Evolutionary conservation across 2,329 filamentous ascomycete genomes (phyloP).

Genomic region (Calonectria montana): DNA sequence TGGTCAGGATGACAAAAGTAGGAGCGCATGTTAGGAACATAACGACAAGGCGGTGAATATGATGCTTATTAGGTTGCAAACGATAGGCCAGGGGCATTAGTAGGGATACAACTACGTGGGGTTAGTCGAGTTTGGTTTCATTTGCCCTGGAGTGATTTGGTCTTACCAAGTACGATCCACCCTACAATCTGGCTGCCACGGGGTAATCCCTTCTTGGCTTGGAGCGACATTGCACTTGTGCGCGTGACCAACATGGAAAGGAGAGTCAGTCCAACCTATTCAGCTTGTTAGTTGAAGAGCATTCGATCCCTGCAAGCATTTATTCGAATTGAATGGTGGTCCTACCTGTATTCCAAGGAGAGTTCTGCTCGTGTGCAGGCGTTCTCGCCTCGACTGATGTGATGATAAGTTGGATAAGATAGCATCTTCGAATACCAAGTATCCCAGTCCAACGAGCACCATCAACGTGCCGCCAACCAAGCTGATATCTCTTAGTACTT

Average conservation of each 20-base stretch:
- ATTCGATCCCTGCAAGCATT: neutral
- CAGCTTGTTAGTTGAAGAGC: slow-evolving; percentile 17
- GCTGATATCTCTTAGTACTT: slow-evolving; percentile 54
- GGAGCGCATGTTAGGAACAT: slow-evolving; percentile 95
- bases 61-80: slow-evolving; percentile 83
- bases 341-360: slow-evolving; percentile 75
- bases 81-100: slow-evolving; percentile 85
- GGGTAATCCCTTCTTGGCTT: slow-evolving; percentile 86
- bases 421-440: slow-evolving; percentile 81
- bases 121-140: slow-evolving; percentile 24
- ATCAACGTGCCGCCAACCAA: slow-evolving; percentile 82
- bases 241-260: slow-evolving; percentile 88
- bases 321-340: neutral
- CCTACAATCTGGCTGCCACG: slow-evolving; percentile 88
- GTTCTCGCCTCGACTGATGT: slow-evolving; percentile 45
- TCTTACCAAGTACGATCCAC: slow-evolving; percentile 80
- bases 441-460: slow-evolving; percentile 79
- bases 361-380: slow-evolving; percentile 60
- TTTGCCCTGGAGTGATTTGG: neutral
- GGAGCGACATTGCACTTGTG: slow-evolving; percentile 85
- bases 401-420: slow-evolving; percentile 59
- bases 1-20: slow-evolving; percentile 94
- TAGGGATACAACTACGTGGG: slow-evolving; percentile 74
- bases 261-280: slow-evolving; percentile 78
- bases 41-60: slow-evolving; percentile 88